These are phyloP conservation scores for Coniochaeta prunicola DNA, from an alignment of 2,329 filamentous ascomycete genomes.

Conservation along the genomic window DNA sequence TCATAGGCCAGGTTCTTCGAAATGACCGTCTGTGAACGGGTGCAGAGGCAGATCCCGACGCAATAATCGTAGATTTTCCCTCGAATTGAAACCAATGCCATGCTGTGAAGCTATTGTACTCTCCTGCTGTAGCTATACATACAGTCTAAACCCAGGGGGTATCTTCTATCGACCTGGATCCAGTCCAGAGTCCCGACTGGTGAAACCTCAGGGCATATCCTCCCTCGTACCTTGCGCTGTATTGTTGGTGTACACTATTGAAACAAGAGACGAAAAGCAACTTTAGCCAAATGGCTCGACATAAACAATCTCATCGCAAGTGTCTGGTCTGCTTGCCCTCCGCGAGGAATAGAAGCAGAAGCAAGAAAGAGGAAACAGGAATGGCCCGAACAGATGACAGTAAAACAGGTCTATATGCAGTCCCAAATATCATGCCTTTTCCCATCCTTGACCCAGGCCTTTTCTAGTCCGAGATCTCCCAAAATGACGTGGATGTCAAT, in stretches of 20 bases:
- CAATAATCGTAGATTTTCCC: background rate
- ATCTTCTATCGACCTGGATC: slow-evolving; percentile 23
- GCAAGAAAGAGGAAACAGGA: background rate
- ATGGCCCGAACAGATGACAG: background rate
- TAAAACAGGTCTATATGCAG: slow-evolving; percentile 1
- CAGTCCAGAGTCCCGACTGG: slow-evolving; percentile 19
- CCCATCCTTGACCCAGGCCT: background rate
- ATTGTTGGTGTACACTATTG: slow-evolving; percentile 14
- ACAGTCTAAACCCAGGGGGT: slow-evolving; percentile 20
- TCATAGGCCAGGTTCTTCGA: background rate
- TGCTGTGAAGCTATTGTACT: slow-evolving; percentile 17
- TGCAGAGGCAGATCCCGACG: background rate
- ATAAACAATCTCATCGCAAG: background rate
- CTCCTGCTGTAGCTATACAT: slow-evolving; percentile 16
- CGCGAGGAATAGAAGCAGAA: background rate
- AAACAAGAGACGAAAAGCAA: slow-evolving; percentile 4
- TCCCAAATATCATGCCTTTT: background rate
- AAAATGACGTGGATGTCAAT: background rate
- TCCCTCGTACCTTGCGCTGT: background rate
- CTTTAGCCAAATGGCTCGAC: background rate
- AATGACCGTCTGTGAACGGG: too few relatives aligned
- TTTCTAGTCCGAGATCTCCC: background rate
- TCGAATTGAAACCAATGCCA: background rate
- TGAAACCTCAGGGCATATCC: slow-evolving; percentile 7
- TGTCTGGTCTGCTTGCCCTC: background rate